Evolutionary conservation across 2,329 filamentous ascomycete species (phyloP).

Genomic region (Sarocladium strictum): DNA sequence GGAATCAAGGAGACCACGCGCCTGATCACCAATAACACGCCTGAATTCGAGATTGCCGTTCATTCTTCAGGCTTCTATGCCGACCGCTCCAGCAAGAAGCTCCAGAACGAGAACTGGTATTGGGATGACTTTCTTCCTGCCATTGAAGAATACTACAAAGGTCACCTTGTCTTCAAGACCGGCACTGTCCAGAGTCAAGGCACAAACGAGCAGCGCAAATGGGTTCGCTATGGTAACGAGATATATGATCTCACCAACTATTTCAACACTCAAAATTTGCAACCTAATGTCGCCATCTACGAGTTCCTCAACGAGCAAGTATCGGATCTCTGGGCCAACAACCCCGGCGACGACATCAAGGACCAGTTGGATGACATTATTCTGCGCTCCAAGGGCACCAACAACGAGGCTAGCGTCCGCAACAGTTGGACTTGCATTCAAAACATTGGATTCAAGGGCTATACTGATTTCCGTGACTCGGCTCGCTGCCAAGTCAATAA

Average conservation of each 20-base stretch:
- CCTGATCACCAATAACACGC: constrained; percentile 61
- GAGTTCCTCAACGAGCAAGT: constrained; percentile 68
- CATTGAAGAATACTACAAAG: constrained; percentile 83
- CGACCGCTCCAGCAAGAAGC: constrained; percentile 46
- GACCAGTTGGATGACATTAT: constrained; percentile 53
- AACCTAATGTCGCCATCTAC: constrained; percentile 51
- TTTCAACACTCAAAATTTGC: constrained; percentile 64
- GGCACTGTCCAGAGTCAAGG: constrained; percentile 59
- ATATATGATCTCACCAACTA: constrained; percentile 93
- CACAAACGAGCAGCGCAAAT: constrained; percentile 59
- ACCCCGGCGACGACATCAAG: constrained; percentile 76
- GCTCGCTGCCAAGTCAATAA: constrained; percentile 81
- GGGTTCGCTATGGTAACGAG: constrained; percentile 70
- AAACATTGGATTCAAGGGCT: constrained; percentile 77
- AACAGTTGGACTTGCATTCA: constrained; percentile 77
- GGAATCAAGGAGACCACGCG: constrained; percentile 51
- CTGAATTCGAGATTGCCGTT: constrained; percentile 45
- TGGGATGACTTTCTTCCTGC: constrained; percentile 63
- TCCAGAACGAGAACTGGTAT: constrained; percentile 73
- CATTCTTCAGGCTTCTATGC: constrained; percentile 66
- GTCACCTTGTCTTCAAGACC: constrained; percentile 69
- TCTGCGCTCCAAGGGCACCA: constrained; percentile 34
- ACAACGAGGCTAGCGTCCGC: constrained; percentile 44
- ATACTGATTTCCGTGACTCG: constrained; percentile 74
- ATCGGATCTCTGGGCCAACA: constrained; percentile 61